Conservation (phyloP, 768 basidiomycete genomes). For the Saitozyma sp. region DNA sequence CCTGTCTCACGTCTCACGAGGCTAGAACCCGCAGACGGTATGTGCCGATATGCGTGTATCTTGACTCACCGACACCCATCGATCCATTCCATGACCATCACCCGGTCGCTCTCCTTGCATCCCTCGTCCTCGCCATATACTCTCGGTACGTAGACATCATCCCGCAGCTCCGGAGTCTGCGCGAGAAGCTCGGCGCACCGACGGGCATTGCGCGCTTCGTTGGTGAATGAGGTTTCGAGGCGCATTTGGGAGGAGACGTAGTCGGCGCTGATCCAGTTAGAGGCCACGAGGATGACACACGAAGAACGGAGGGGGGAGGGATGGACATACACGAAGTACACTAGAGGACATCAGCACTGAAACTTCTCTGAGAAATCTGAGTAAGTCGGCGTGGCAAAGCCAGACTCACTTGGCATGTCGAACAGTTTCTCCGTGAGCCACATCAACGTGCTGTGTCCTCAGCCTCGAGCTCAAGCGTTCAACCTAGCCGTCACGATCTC, state of each 20-base stretch:
- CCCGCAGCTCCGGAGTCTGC: slow-evolving; percentile 67
- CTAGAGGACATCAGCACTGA: slow-evolving; percentile 15
- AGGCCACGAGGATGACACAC: slow-evolving; percentile 76
- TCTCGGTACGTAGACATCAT: slow-evolving; percentile 72
- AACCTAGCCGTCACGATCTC: no score
- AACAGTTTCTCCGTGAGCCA: slow-evolving; percentile 62
- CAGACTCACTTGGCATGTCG: slow-evolving; percentile 64
- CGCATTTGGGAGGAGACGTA: slow-evolving; percentile 73
- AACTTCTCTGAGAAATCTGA: background rate
- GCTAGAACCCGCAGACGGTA: no score
- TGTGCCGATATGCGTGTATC: no score
- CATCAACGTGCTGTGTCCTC: slow-evolving; percentile 51
- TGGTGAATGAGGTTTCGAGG: slow-evolving; percentile 75
- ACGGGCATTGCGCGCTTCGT: slow-evolving; percentile 75
- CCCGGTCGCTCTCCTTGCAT: slow-evolving; percentile 60
- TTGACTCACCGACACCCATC: slow-evolving; percentile 48
- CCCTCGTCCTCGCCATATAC: slow-evolving; percentile 48
- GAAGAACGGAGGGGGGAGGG: slow-evolving; percentile 6
- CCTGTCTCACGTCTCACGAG: no score
- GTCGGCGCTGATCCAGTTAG: slow-evolving; percentile 55
- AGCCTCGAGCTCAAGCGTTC: slow-evolving; percentile 2
- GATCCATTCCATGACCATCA: slow-evolving; percentile 58
- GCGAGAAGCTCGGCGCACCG: slow-evolving; percentile 69
- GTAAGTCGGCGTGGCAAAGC: background rate
- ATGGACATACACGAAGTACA: slow-evolving; percentile 36